These are phyloP conservation scores for Pseudocercospora musae DNA, from an alignment of 2,329 filamentous ascomycete species.

Conservation along the genomic window DNA sequence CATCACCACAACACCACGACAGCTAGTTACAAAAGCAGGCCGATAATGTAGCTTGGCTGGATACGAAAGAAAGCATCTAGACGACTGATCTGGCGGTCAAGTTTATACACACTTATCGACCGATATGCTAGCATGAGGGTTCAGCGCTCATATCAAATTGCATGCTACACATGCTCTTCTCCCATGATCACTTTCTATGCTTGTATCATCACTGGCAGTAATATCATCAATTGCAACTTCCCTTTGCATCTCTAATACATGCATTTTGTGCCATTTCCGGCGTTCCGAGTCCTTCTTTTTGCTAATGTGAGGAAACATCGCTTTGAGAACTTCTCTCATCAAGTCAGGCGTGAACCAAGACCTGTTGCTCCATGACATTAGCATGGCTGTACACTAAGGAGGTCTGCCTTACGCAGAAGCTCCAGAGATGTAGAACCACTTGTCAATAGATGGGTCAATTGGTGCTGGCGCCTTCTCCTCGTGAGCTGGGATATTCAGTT, in stretches of 20 bases:
- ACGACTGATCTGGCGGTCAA: not conserved
- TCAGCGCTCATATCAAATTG: not conserved
- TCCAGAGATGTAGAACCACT: slow-evolving; percentile 99
- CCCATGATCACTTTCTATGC: not conserved
- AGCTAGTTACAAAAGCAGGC: not conserved
- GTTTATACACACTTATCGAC: slow-evolving; percentile 5
- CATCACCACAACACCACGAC: not conserved
- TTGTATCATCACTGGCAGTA: not conserved
- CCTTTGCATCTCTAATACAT: not conserved
- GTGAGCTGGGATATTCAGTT: slow-evolving; percentile 73
- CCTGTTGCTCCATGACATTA: not conserved
- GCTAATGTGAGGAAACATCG: not conserved
- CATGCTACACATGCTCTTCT: not conserved
- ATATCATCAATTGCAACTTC: not conserved
- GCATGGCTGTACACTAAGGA: slow-evolving; percentile 7
- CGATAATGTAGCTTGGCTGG: not conserved
- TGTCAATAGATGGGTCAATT: slow-evolving; percentile 96
- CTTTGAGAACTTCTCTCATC: not conserved
- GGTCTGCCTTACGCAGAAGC: slow-evolving; percentile 52
- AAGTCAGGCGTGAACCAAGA: not conserved
- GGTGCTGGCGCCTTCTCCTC: slow-evolving; percentile 80
- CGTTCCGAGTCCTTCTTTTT: not conserved
- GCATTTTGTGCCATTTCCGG: not conserved
- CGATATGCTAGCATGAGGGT: not conserved
- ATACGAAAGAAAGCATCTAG: not conserved